Evolutionary conservation across 371 early-diverging fungal species (phyloP), one percentile per base, ranked within the genome.

Genomic region (Umbelopsis sp.): DNA sequence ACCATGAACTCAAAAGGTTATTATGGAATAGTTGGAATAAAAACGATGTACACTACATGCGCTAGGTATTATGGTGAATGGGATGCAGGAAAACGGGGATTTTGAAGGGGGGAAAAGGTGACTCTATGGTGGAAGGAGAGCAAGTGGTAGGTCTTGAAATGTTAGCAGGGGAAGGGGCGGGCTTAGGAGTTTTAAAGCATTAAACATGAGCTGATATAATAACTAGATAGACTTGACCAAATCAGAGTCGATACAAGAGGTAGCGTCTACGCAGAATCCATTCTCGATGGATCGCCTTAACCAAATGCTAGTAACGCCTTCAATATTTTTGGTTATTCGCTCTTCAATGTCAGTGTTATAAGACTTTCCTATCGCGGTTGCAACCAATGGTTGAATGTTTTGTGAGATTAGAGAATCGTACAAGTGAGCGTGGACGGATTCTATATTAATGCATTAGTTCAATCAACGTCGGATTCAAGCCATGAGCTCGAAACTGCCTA

Each of bases 331-430:
- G 12, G 57, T 4, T 32, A 57, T 57, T 57, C 57, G 29, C 35
- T 57, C 35, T 18, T 35, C 57, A 18, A 57, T 57, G 18, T 57
- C 57, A 3, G 11, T 35, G n/a, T 29, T 57, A 12, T 57, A 57
- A 14, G 57, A 57, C 29, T 57, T 57, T 12, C 57, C 57, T 12
- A 57, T 57, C 12, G 57, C 57, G 5, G n/a, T 57, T 12, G 57
- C 57, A 5, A 57, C 18, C 6, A 57, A 18, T 16, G 57, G 57
- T 35, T 57, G 57, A 7, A 57, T 29, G 18, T 57, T 57, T 35
- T 57, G 35, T 14, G 57, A 29, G 12, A 57, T 57, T 29, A 57
- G 18, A 35, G 57, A 35, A 29, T 57, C 57, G 9, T 57, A 57
- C 10, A 35, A 4, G 29, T 57, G 57, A 0, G 57, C 57, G 6